Base-by-base conservation (phyloP, 2,329 filamentous ascomycete species). In the Dothideomycetes sp. region DNA sequence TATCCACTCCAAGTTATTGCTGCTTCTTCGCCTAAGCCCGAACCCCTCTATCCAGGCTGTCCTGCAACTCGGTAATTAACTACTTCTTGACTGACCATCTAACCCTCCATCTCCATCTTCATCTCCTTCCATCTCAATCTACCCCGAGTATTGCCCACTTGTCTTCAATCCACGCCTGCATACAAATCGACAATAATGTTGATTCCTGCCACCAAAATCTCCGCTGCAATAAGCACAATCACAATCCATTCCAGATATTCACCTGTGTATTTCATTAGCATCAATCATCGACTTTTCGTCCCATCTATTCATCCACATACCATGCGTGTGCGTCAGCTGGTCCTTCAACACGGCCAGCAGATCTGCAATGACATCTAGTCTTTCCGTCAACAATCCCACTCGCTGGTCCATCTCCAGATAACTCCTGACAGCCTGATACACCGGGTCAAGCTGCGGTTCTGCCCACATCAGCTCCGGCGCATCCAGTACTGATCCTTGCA, bases 391-490 rank as follows among this genome's bases (percentile, higher is more conserved):
- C 27, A 98, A 69, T 17, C 80, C 78, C 10, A 96, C 89, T 43
- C 91, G 73, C 68, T 96, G 91, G 62, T 96, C 91, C 84, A 98
- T 96, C 67, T 98, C 91, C 15, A 98, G 70, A 60, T 98, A 98
- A 58, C 82, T 91, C 43, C 91, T 74, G 30, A 96, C 91, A 41
- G 91, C 91, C 61, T 93, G 84, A 60, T 98, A 98, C 19, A 98
- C 82, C 4, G 91, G 91, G 56, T 98, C 91, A 5, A 98, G 73
- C 62, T 95, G 88, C 7, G 91, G 91, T 64, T 98, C 91, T 22
- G 89, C 84, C 91, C 91, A 98, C 73, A 98, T 96, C 29, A 98
- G 73, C 64, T 98, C 91, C 0, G 91, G 91, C 8, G 88, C 94
- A 61, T 98, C 91, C 27, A 98, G 80, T 5, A 98, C 88, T 20